A percentile compares a stretch with the other conserved stretches of the same genome.
These are phyloP conservation scores for Blumeriella jaapii DNA, from an alignment of 2,329 filamentous ascomycete genomes.

Conservation along the genomic window DNA sequence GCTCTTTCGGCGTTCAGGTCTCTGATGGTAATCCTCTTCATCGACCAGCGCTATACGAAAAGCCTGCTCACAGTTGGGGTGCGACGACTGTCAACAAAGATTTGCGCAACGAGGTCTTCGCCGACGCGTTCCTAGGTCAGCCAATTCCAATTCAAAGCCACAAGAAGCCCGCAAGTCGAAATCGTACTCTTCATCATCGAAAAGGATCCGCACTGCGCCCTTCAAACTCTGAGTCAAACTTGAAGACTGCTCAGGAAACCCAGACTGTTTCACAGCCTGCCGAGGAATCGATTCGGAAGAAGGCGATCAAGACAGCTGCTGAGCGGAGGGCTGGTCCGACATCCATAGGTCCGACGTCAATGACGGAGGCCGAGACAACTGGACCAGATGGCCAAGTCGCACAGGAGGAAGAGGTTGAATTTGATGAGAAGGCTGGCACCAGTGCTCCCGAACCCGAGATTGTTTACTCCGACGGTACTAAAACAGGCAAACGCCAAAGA, in stretches of 20 bases:
- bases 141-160: constrained; percentile 72
- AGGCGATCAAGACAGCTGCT: constrained; percentile 22
- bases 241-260: constrained; percentile 19
- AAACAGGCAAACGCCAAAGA: constrained; percentile 39
- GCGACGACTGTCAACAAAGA: constrained; percentile 84
- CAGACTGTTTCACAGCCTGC: constrained; percentile 31
- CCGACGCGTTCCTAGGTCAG: constrained; percentile 80
- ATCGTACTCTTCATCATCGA: constrained; percentile 48
- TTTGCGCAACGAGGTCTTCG: constrained; percentile 80
- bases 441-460: constrained; percentile 53
- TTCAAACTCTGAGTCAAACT: constrained; percentile 26
- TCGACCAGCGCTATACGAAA: constrained; percentile 39
- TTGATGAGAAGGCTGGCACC: constrained; percentile 41
- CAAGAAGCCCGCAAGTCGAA: constrained; percentile 50
- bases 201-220: constrained; percentile 30
- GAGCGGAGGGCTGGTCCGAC: constrained; percentile 14
- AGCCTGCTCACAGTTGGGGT: constrained; percentile 64
- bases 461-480: constrained; percentile 9
- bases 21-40: neutral
- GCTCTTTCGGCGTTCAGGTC: constrained; percentile 8
- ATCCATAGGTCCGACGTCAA: no score
- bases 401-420: constrained; percentile 13
- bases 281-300: constrained; percentile 28
- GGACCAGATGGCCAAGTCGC: neutral
- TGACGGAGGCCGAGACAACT: constrained; percentile 8